Evolutionary conservation across 257 asterid genomes (phyloP), one percentile per base, ranked within the genome.

Genomic region (Scutellaria minor): DNA sequence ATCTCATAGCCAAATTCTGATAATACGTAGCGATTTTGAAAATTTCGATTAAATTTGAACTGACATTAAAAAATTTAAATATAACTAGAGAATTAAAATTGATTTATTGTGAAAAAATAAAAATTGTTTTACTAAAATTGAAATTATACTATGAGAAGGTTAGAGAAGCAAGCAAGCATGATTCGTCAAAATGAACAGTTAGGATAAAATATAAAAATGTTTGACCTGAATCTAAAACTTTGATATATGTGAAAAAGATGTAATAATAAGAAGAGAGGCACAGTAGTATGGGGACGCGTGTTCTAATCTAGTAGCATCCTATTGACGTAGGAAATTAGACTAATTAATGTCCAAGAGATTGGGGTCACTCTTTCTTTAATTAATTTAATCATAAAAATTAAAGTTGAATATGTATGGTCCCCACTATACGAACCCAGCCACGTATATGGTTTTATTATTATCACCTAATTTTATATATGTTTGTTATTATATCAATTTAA

Each of bases 191-290:
- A 52, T 71, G 76, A 72, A 67, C 52, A 66, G 31, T 61, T 39
- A 2, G 6, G 54, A 40, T 6, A 24, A 50, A 70, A 39, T 78
- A 75, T 42, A 47, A 70, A 72, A 81, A 59, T 70, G 79, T 84
- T 88, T 86, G 88, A 86, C 95, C 68, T 53, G 20, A 67, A 68
- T 55, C 42, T 53, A 22, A 66, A 40, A 63, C 78, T 41, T 56
- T 58, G 13, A 15, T 42, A 48, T 70, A 42, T 47, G 78, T 65
- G 50, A 59, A 7, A 46, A 71, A 58, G 9, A 18, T 7, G 51
- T 37, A 75, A 53, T 63, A 68, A 61, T 18, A 54, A 27, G 37
- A 7, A 31, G 75, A 14, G 50, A 44, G 27, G 24, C 35, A 45
- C 66, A 73, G n/a, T 66, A 54, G 55, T 13, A 75, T 6, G 41